Evolutionary conservation across 352 stramenopile genomes (phyloP).

Genomic region (Phytophthora citrophthora): DNA sequence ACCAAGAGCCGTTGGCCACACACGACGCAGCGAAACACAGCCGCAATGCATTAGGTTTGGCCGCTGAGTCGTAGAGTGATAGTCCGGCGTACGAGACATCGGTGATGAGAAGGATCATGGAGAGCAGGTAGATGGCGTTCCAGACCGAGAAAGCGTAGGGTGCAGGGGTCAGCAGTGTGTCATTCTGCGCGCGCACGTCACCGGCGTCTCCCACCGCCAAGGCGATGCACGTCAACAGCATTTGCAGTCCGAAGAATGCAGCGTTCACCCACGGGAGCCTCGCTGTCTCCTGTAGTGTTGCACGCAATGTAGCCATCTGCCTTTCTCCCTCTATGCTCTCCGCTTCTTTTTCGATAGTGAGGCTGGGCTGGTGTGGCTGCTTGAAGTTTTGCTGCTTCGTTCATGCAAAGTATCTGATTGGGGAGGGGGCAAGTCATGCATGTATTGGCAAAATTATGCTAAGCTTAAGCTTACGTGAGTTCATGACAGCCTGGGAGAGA

Average conservation of each 20-base stretch:
- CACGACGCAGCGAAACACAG: slow-evolving; percentile 64
- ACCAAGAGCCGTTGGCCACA: slow-evolving; percentile 57
- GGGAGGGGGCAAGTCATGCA: slow-evolving; percentile 6
- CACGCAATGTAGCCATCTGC: slow-evolving; percentile 17
- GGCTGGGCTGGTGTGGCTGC: slow-evolving; percentile 13
- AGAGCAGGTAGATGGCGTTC: slow-evolving; percentile 70
- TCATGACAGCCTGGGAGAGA: slow-evolving; percentile 2
- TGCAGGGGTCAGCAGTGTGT: slow-evolving; percentile 65
- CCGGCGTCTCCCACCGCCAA: slow-evolving; percentile 33
- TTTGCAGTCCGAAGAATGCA: slow-evolving; percentile 59
- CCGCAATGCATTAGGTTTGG: slow-evolving; percentile 52
- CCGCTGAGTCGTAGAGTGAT: slow-evolving; percentile 53
- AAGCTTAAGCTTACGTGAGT: not conserved
- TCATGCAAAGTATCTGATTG: slow-evolving; percentile 3
- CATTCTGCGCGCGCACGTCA: slow-evolving; percentile 33
- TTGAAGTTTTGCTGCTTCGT: slow-evolving; percentile 22
- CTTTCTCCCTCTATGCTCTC: not conserved
- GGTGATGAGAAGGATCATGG: slow-evolving; percentile 56
- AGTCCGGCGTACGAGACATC: slow-evolving; percentile 59
- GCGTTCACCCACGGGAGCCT: slow-evolving; percentile 58
- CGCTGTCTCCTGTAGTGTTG: slow-evolving; percentile 16
- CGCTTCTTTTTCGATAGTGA: slow-evolving; percentile 29
- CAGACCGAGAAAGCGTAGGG: slow-evolving; percentile 69
- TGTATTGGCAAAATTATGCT: slow-evolving; percentile 12
- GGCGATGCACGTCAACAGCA: slow-evolving; percentile 50